Evolutionary conservation across 495 filamentous ascomycete genomes (phyloP).

Genomic region (Zalerion maritima): DNA sequence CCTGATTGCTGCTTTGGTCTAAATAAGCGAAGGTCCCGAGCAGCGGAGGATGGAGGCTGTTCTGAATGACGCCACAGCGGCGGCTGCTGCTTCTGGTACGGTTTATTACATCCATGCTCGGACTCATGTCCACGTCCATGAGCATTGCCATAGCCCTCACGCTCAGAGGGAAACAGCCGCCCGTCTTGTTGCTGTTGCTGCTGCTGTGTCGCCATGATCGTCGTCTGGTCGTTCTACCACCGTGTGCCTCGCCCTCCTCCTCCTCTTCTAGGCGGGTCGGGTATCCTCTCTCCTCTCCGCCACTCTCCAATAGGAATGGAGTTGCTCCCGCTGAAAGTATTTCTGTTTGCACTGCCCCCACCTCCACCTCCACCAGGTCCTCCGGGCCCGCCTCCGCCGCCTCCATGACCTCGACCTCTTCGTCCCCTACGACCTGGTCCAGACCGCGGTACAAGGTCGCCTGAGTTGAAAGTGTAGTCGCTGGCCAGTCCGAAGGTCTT

Average conservation of each 20-base stretch:
- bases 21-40: no score
- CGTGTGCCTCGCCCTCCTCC: slow-evolving; percentile 5
- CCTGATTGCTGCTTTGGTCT: no score
- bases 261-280: slow-evolving; percentile 13
- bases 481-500: slow-evolving; percentile 30
- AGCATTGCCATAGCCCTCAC: no score
- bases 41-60: no score
- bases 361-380: slow-evolving; percentile 24
- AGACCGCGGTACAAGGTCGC: slow-evolving; percentile 11
- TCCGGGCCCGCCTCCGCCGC: slow-evolving; percentile 22
- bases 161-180: no score
- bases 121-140: no score
- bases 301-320: slow-evolving; percentile 19
- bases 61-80: no score
- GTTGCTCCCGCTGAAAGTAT: slow-evolving; percentile 12
- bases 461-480: slow-evolving; percentile 12
- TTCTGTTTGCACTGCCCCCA: slow-evolving; percentile 17
- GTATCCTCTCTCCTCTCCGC: slow-evolving; percentile 21
- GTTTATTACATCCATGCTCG: no score
- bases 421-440: slow-evolving; percentile 16
- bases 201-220: slow-evolving; percentile 4
- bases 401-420: slow-evolving; percentile 28
- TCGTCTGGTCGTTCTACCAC: slow-evolving; percentile 1
- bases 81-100: no score
- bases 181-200: no score